Conservation (phyloP, 192 early-diverging fungal species). For the Backusella tarrabulga region DNA sequence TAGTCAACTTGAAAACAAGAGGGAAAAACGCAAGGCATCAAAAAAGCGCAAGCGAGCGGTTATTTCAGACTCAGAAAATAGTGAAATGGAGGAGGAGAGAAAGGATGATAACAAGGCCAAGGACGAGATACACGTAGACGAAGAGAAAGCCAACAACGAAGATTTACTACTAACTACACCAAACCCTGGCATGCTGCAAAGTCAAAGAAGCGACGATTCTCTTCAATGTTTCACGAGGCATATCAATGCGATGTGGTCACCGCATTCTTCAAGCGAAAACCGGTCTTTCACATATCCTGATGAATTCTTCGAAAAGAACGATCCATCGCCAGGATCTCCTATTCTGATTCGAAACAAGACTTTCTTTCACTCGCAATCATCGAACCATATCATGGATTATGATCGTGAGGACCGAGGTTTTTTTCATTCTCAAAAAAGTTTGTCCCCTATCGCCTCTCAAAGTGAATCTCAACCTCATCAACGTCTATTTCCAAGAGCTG, state of each 20-base stretch:
- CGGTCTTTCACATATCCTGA: not conserved
- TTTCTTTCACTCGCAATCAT: not conserved
- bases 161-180: not conserved
- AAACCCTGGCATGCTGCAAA: not conserved
- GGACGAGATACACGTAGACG: not conserved
- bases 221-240: constrained; percentile 5
- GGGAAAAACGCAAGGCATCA: not conserved
- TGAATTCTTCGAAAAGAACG: not conserved
- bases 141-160: not conserved
- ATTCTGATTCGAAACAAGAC: not conserved
- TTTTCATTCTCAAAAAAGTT: not conserved
- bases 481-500: too few relatives aligned
- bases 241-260: constrained; percentile 16
- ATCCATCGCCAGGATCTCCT: not conserved
- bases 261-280: not conserved
- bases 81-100: not conserved
- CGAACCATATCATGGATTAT: not conserved
- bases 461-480: too few relatives aligned
- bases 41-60: not conserved
- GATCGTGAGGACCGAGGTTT: not conserved
- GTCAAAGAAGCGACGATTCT: not conserved
- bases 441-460: not conserved
- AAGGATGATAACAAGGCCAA: too few relatives aligned
- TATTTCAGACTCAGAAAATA: not conserved
- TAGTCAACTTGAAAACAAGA: not conserved